A percentile compares a stretch with the other conserved stretches of the same genome.
Evolutionary conservation across 768 basidiomycete genomes (phyloP).

Genomic region (Stropharia rugosoannulata): DNA sequence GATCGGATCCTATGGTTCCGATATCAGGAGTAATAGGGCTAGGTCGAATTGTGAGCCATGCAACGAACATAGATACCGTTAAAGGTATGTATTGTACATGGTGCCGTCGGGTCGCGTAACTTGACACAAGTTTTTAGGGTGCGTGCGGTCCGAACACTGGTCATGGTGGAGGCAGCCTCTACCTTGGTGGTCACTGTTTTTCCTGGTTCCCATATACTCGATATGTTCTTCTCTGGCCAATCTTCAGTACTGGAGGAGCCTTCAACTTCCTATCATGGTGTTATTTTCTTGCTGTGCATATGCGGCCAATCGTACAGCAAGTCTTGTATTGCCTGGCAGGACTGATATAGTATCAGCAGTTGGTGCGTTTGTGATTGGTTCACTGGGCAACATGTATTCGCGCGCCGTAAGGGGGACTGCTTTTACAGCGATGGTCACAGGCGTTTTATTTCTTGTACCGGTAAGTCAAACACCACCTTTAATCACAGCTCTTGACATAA

Average conservation of each 20-base stretch:
- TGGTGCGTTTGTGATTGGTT: conserved; percentile 76
- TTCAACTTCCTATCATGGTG: conserved; percentile 78
- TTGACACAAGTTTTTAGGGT: conserved; percentile 45
- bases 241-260: conserved; percentile 67
- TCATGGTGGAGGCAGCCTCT: conserved; percentile 77
- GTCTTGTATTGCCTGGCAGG: conserved; percentile 58
- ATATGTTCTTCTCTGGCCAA: conserved; percentile 72
- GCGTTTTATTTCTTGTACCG: conserved; percentile 88
- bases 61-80: conserved; percentile 41
- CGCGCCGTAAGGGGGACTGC: conserved; percentile 75
- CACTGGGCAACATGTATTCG: conserved; percentile 83
- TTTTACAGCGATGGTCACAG: conserved; percentile 90
- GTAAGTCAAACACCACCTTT: conserved; percentile 41
- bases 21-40: conserved; percentile 48
- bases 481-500: background rate
- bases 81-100: conserved; percentile 38
- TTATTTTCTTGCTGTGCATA: conserved; percentile 74
- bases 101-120: conserved; percentile 15
- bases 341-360: conserved; percentile 76
- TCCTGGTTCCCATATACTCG: conserved; percentile 79
- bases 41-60: conserved; percentile 30
- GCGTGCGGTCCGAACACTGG: conserved; percentile 71
- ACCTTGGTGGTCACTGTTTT: conserved; percentile 79
- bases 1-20: conserved; percentile 34
- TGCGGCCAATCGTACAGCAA: conserved; percentile 65